Evolutionary conservation across 2,329 filamentous ascomycete species (phyloP).

Genomic region (Neonectria faginata): DNA sequence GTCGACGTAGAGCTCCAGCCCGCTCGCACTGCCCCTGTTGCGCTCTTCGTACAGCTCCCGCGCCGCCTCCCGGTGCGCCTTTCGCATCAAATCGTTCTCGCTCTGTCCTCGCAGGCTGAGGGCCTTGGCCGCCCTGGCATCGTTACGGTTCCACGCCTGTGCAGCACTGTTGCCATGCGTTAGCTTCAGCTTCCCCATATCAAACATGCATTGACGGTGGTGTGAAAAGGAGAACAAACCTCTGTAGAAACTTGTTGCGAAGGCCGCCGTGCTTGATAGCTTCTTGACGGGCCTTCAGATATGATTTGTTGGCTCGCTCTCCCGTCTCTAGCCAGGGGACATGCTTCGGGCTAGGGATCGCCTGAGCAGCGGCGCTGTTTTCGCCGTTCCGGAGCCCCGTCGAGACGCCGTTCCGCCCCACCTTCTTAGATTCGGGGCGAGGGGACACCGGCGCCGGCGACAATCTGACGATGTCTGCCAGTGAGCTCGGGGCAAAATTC

Average conservation of each 20-base stretch:
- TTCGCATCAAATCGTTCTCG: slow-evolving; percentile 97
- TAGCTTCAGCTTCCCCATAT: slow-evolving; percentile 3
- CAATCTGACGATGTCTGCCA: slow-evolving; percentile 97
- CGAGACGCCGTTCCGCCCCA: slow-evolving; percentile 72
- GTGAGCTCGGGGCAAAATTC: slow-evolving; percentile 75
- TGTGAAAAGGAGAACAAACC: slow-evolving; percentile 63
- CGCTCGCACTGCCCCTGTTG: slow-evolving; percentile 74
- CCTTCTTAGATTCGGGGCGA: slow-evolving; percentile 70
- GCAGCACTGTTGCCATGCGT: slow-evolving; percentile 73
- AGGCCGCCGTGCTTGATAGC: slow-evolving; percentile 97
- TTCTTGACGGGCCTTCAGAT: slow-evolving; percentile 93
- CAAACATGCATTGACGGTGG: background rate
- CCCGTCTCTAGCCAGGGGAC: slow-evolving; percentile 98
- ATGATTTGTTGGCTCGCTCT: slow-evolving; percentile 88
- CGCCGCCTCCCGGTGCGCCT: slow-evolving; percentile 94
- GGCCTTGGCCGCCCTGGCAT: slow-evolving; percentile 94
- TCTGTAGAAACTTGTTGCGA: slow-evolving; percentile 96
- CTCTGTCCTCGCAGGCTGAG: slow-evolving; percentile 93
- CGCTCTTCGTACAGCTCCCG: slow-evolving; percentile 92
- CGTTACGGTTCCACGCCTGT: slow-evolving; percentile 98
- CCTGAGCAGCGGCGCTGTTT: slow-evolving; percentile 82
- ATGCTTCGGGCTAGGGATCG: slow-evolving; percentile 88
- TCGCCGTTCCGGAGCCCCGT: slow-evolving; percentile 75
- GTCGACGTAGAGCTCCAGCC: slow-evolving; percentile 89
- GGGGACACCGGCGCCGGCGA: slow-evolving; percentile 81